These are phyloP conservation scores for Phytophthora foliorum DNA, from an alignment of 352 stramenopile genomes.

Conservation along the genomic window DNA sequence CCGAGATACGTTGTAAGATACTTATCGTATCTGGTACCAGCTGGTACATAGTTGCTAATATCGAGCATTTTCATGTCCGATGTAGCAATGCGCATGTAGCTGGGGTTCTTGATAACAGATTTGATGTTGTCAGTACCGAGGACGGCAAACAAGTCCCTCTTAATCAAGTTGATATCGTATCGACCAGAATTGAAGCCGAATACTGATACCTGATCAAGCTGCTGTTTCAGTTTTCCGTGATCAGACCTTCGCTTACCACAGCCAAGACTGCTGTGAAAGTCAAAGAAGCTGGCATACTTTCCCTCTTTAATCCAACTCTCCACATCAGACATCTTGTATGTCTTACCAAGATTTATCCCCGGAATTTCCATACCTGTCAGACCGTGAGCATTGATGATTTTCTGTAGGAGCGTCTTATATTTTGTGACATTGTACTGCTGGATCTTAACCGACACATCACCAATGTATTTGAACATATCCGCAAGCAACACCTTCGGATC, in stretches of 20 bases:
- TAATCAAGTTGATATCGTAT: conserved; percentile 24
- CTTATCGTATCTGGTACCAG: conserved; percentile 39
- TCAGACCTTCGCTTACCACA: too few relatives aligned
- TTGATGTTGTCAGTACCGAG: conserved; percentile 20
- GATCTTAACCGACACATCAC: conserved; percentile 3
- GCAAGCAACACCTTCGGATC: conserved; percentile 2
- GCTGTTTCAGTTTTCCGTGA: too few relatives aligned
- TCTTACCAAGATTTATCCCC: not conserved
- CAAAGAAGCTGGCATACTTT: conserved; percentile 2
- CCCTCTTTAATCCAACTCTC: conserved; percentile 1
- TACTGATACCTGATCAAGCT: not conserved
- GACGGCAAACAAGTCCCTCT: conserved; percentile 34
- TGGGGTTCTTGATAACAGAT: conserved; percentile 29
- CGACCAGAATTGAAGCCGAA: not conserved
- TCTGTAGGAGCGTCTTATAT: not conserved
- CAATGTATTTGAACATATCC: conserved; percentile 19
- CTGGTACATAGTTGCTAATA: conserved; percentile 45
- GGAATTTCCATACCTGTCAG: conserved; percentile 3
- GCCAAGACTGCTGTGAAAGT: not conserved
- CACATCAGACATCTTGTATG: not conserved
- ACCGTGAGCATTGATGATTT: conserved; percentile 10
- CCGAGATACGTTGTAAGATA: conserved; percentile 45
- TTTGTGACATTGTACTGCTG: conserved; percentile 10
- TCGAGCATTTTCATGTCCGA: conserved; percentile 41
- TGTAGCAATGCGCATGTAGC: conserved; percentile 37